phyloP scores from a whole-genome alignment of 2,329 filamentous ascomycete genomes.

The Neurospora sp. region DNA sequence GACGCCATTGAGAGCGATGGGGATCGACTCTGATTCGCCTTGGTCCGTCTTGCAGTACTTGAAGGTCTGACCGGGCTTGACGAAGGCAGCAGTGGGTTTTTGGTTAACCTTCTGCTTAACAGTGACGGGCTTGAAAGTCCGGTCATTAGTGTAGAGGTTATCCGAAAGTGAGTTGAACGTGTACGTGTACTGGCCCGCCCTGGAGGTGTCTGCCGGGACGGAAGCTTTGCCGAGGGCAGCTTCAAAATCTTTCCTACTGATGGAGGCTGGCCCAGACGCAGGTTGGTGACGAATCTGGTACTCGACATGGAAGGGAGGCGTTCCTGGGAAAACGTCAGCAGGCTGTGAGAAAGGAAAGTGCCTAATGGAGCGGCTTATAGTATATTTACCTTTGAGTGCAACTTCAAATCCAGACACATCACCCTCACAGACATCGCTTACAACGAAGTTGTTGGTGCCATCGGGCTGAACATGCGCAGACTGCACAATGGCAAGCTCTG shows the following conservation, averaged over 20 bases:
- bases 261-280: constrained; percentile 52
- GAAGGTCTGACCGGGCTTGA: constrained; percentile 82
- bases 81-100: constrained; percentile 72
- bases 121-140: constrained; percentile 54
- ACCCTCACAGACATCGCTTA: constrained; percentile 83
- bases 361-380: background rate
- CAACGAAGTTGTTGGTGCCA: constrained; percentile 45
- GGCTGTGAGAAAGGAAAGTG: background rate
- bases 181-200: constrained; percentile 78
- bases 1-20: constrained; percentile 71
- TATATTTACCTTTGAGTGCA: constrained; percentile 56
- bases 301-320: constrained; percentile 71
- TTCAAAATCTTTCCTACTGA: constrained; percentile 63
- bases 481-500: constrained; percentile 57
- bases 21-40: constrained; percentile 75
- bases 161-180: constrained; percentile 76
- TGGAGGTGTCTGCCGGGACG: constrained; percentile 76
- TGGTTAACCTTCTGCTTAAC: constrained; percentile 79
- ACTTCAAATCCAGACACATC: constrained; percentile 87
- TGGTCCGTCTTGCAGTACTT: constrained; percentile 88
- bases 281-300: constrained; percentile 72
- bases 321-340: constrained; percentile 36
- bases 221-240: constrained; percentile 67
- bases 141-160: constrained; percentile 71
- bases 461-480: constrained; percentile 50